Evolutionary conservation across 306 rosid genomes (phyloP).

Genomic region (Neltuma alba): DNA sequence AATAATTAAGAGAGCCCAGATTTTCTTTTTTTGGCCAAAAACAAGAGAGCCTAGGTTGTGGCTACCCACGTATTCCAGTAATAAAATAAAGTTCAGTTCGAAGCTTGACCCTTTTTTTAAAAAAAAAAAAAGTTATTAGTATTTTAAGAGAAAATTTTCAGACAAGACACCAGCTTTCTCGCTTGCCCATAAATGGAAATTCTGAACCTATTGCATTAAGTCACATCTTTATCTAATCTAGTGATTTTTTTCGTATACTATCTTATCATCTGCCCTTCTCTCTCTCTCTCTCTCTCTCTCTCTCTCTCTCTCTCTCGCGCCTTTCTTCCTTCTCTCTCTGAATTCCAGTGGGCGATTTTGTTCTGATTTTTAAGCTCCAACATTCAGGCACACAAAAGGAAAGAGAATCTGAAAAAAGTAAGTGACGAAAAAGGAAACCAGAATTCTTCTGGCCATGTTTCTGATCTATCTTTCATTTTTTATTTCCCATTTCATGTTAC

Average conservation of each 20-base stretch:
- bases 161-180: neutral
- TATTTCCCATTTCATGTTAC: neutral
- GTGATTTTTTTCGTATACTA: neutral
- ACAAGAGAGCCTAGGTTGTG: neutral
- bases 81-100: neutral
- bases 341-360: neutral
- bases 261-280: neutral
- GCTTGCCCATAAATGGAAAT: slow-evolving; percentile 24
- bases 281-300: neutral
- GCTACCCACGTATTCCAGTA: neutral
- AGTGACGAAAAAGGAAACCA: neutral
- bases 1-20: too few relatives aligned
- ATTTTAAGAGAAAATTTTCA: neutral
- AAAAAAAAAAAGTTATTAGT: neutral
- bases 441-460: neutral
- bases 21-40: too few relatives aligned
- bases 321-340: neutral
- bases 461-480: neutral
- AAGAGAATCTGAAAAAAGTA: neutral
- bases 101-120: neutral
- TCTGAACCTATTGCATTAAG: neutral
- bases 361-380: neutral
- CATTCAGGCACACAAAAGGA: neutral
- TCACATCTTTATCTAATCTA: neutral
- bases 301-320: neutral